Percentiles rank a stretch among this genome's conserved stretches.
Conservation (phyloP, 805 yeast genomes). For the Zygotorulaspora sp. region DNA sequence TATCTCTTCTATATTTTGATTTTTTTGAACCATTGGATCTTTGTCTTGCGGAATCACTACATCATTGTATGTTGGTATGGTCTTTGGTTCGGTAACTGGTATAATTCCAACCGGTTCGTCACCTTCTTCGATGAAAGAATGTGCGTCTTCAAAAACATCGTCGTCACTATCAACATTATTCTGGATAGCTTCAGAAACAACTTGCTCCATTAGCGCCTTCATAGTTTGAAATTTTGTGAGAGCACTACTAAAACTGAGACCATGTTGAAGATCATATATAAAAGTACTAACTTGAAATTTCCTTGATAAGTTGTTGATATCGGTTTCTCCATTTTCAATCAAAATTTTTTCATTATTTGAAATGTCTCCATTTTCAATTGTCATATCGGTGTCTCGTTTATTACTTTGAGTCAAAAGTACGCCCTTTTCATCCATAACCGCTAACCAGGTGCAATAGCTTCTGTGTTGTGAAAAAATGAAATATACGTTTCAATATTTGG, state of each 20-base stretch:
- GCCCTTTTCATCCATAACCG: no score
- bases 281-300: conserved; percentile 32
- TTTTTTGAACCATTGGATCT: conserved; percentile 19
- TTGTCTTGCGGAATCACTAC: conserved; percentile 47
- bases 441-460: not conserved
- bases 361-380: not conserved
- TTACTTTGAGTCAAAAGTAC: no score
- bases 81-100: conserved; percentile 44
- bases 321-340: not conserved
- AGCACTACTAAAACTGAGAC: conserved; percentile 48
- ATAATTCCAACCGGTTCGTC: conserved; percentile 56
- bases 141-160: conserved; percentile 32
- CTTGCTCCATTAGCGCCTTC: conserved; percentile 29
- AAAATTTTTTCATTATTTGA: not conserved
- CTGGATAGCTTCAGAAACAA: conserved; percentile 32
- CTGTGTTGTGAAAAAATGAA: not conserved
- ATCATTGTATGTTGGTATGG: conserved; percentile 47
- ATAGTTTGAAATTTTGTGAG: conserved; percentile 46
- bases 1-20: not conserved
- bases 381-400: not conserved
- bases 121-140: conserved; percentile 15
- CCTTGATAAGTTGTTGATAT: conserved; percentile 8
- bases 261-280: conserved; percentile 39
- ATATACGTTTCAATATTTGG: not conserved
- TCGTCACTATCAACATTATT: conserved; percentile 36